Evolutionary conservation across 2,329 filamentous ascomycete species (phyloP).

Genomic region (Ascochyta lentis): DNA sequence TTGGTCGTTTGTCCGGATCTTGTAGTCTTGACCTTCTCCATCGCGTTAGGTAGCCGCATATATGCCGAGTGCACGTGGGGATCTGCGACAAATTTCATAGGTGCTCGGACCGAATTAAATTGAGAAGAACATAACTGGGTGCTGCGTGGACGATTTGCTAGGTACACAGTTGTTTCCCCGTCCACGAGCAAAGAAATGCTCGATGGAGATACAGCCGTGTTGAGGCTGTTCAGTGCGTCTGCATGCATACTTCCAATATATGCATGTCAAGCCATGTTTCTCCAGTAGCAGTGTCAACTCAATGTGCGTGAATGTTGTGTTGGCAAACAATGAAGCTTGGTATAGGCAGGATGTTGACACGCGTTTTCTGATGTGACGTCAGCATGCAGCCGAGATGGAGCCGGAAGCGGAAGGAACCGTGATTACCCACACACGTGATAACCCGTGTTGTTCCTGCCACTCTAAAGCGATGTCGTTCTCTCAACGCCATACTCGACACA

Average conservation of each 20-base stretch:
- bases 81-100: constrained; percentile 5
- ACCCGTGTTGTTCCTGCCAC: background rate
- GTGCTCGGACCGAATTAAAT: constrained; percentile 2
- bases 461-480: no score
- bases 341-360: constrained; percentile 7
- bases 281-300: background rate
- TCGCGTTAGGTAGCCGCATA: constrained; percentile 24
- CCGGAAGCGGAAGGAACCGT: constrained; percentile 14
- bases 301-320: background rate
- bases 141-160: background rate
- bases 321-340: constrained; percentile 2
- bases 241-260: background rate
- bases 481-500: no score
- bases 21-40: constrained; percentile 31
- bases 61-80: constrained; percentile 17
- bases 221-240: background rate
- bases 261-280: background rate
- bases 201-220: background rate
- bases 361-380: constrained; percentile 1
- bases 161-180: background rate
- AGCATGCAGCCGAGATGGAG: background rate
- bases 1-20: constrained; percentile 18
- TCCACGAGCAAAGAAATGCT: background rate
- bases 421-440: background rate
- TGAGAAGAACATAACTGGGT: background rate